Base-by-base conservation (phyloP, 768 basidiomycete species). In the Boletus sp. region DNA sequence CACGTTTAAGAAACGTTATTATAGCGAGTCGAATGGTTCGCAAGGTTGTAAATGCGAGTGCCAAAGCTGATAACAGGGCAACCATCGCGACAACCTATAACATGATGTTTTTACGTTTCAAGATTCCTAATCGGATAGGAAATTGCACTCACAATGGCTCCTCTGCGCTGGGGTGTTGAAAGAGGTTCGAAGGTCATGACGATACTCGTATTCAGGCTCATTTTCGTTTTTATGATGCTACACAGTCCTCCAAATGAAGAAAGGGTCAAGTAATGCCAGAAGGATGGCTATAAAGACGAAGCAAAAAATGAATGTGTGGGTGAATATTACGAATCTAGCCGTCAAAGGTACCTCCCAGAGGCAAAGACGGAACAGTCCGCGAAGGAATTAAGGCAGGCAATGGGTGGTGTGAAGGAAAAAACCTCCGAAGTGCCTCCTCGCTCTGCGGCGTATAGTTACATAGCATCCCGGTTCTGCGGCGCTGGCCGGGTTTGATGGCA, bases 11-110 rank as follows among this genome's bases (percentile, higher is more conserved):
- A 55, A 69, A 60, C 33, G 72, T 68, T 49, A 67, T 66, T 25
- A 77, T 33, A 39, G 74, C 78, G 40, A 84, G 68, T 72, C 77
- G 84, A 44, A 75, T 56, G 35, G 78, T 72, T 53, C 83, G 78
- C 30, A 76, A 51, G 51, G 72, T 72, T 47, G 87, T 77, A 14
- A 78, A 79, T 19, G 75, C 60, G 38, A 88, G 66, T 5, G 82
- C 83, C 33, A 82, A 51, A 19, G 80, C 68, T 9, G 85, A 83
- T 30, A 84, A 62, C 41, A 80, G 54, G 17, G 84, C 80, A 61
- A 86, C 82, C 21, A 72, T 69, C 53, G 79, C 76, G 54, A 83
- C 75, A 50, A 75, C 74, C 74, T 77, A 53, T 1, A 29, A 45
- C 10, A 29, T 5, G 35, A 37, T 15, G 15, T 55, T 30, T 44